phyloP scores from a whole-genome alignment of 805 yeast species.

The Candida krabiensis region DNA sequence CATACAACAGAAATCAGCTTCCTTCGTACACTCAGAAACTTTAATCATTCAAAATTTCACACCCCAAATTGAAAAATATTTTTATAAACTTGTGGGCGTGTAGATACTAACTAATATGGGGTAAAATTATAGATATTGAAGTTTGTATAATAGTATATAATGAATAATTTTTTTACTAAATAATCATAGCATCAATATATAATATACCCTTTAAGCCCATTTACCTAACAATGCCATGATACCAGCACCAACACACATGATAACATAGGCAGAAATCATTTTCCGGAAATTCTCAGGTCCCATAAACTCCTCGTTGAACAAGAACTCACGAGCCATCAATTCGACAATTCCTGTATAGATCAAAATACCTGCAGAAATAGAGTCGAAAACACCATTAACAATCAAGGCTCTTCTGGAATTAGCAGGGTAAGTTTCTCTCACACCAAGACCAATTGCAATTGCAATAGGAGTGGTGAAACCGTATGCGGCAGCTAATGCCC shows the following conservation, averaged over 20 bases:
- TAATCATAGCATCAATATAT: too few relatives aligned
- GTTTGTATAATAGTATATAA: too few relatives aligned
- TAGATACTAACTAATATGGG: too few relatives aligned
- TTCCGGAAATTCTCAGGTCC: conserved; percentile 54
- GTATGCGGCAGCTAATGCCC: conserved; percentile 51
- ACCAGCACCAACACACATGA: conserved; percentile 65
- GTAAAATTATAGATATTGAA: too few relatives aligned
- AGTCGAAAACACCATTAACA: conserved; percentile 71
- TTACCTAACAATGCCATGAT: conserved; percentile 75
- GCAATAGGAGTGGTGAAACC: conserved; percentile 70
- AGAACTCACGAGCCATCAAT: conserved; percentile 75
- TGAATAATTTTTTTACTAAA: too few relatives aligned
- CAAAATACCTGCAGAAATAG: conserved; percentile 76
- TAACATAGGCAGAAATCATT: conserved; percentile 51
- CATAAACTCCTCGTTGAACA: conserved; percentile 61
- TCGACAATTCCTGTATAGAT: conserved; percentile 78
- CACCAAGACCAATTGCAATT: conserved; percentile 77
- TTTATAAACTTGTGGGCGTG: too few relatives aligned
- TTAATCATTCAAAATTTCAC: too few relatives aligned
- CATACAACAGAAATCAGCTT: too few relatives aligned
- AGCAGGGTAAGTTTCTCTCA: conserved; percentile 60
- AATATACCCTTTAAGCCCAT: conserved; percentile 57
- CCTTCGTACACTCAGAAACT: too few relatives aligned
- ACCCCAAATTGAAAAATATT: too few relatives aligned
- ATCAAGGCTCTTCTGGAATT: conserved; percentile 58